These are phyloP conservation scores for Penicillium paxilli DNA, from an alignment of 495 filamentous ascomycete species.

Conservation along the genomic window DNA sequence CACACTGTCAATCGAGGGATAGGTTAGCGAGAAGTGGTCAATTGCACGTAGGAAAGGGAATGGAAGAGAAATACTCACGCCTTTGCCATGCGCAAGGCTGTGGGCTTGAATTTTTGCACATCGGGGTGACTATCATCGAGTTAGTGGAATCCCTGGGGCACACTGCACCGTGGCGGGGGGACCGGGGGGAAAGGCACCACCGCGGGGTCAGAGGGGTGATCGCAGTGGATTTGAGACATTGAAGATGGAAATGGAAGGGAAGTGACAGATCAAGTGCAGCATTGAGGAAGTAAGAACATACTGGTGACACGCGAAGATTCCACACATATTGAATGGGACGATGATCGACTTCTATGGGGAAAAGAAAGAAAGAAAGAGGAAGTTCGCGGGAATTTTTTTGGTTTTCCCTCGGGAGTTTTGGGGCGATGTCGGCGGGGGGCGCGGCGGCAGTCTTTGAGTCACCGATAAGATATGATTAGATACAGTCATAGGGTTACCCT, in stretches of 20 bases:
- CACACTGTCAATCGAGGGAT: slow-evolving; percentile 54
- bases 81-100: slow-evolving; percentile 93
- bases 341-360: slow-evolving; percentile 15
- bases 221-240: slow-evolving; percentile 7
- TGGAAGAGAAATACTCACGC: slow-evolving; percentile 60
- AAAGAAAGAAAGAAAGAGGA: slow-evolving; percentile 7
- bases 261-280: neutral
- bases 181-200: slow-evolving; percentile 9
- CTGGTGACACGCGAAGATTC: slow-evolving; percentile 95
- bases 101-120: slow-evolving; percentile 95
- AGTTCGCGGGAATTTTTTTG: slow-evolving; percentile 35
- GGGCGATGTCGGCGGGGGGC: slow-evolving; percentile 51
- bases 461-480: slow-evolving; percentile 50
- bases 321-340: slow-evolving; percentile 59
- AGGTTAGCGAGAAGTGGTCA: slow-evolving; percentile 32
- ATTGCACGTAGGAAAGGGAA: slow-evolving; percentile 26
- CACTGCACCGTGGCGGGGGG: slow-evolving; percentile 4
- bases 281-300: slow-evolving; percentile 42
- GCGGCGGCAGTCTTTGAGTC: slow-evolving; percentile 41
- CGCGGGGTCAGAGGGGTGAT: slow-evolving; percentile 9
- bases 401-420: slow-evolving; percentile 32
- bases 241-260: neutral
- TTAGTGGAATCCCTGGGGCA: slow-evolving; percentile 27
- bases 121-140: slow-evolving; percentile 73
- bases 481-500: neutral